Evolutionary conservation across 345 rosid genomes (phyloP), one percentile per base, ranked within the genome.

Genomic region (Eutrema yunnanense): DNA sequence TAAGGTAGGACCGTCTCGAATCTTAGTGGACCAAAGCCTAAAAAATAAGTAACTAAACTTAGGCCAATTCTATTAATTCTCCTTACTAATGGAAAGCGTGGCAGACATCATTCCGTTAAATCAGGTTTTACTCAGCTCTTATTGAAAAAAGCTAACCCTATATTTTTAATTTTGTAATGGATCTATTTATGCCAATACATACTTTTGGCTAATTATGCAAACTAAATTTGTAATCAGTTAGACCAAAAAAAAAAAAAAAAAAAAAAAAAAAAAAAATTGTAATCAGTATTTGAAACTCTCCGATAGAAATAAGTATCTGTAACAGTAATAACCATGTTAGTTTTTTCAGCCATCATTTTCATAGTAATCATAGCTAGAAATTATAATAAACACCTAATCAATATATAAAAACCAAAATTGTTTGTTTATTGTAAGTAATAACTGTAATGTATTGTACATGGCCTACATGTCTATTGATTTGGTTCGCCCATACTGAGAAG

Each of bases 31-130:
- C 67, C 55, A 13, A 32, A 48, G 22, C 71, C 54, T 56, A 64
- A 33, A 22, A 2, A 19, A 19, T 47, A 27, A 40, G 38, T 47
- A 76, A 76, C 49, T 57, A 74, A 52, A 10, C 7, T 53, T 69
- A 12, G 29, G 65, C 50, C 51, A 62, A 42, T 33, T 16, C 64
- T 8, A 62, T 41, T 13, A 55, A 49, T 49, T 60, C 7, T 33
- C 38, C 57, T 42, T 71, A 63, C 8, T 56, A 47, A 55, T 36
- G 7, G 6, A 63, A 76, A 63, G 48, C 40, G 32, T 71, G 80
- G 80, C 72, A 64, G 80, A 70, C 72, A 76, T 4, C 49, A 64
- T 40, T 70, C 72, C 42, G 67, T 70, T 70, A 56, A 47, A 63
- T 57, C 72, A 56, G 61, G 33, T 63, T 64, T 63, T 38, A 40